These are phyloP conservation scores for Trypanosomatidae sp. DNA, from an alignment of 208 protist species.

Conservation along the genomic window DNA sequence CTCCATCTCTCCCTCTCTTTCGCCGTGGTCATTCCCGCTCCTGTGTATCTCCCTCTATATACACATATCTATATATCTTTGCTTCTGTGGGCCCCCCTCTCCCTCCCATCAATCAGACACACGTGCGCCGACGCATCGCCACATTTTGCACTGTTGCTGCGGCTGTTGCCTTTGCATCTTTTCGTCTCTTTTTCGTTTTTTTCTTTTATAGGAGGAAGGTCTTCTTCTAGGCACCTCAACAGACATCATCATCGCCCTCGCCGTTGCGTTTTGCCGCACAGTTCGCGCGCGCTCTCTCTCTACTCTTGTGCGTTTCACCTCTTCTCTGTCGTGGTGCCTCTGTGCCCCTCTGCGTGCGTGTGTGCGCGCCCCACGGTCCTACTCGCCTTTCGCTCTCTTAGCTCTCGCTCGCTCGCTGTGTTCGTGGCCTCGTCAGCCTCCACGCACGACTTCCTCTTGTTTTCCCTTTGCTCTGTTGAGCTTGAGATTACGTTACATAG, in stretches of 20 bases:
- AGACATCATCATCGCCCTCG: neutral
- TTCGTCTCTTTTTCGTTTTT: slow-evolving; percentile 1
- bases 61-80: neutral
- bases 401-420: neutral
- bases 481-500: neutral
- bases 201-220: neutral
- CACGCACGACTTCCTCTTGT: slow-evolving; percentile 1
- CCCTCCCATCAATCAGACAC: neutral
- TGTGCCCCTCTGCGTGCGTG: neutral
- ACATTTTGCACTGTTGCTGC: neutral
- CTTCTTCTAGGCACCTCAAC: neutral
- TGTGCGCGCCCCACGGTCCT: neutral
- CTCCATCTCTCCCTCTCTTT: neutral
- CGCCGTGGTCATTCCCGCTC: neutral
- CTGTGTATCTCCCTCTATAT: neutral
- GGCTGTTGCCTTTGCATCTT: no score
- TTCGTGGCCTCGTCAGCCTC: neutral
- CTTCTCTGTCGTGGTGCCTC: neutral
- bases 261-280: no score
- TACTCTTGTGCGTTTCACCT: neutral
- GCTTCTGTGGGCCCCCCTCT: neutral
- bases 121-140: neutral
- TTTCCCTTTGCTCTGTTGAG: neutral
- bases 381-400: neutral
- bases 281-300: no score